Base-by-base conservation (phyloP, 495 filamentous ascomycete genomes). In the Neurospora hispaniola region DNA sequence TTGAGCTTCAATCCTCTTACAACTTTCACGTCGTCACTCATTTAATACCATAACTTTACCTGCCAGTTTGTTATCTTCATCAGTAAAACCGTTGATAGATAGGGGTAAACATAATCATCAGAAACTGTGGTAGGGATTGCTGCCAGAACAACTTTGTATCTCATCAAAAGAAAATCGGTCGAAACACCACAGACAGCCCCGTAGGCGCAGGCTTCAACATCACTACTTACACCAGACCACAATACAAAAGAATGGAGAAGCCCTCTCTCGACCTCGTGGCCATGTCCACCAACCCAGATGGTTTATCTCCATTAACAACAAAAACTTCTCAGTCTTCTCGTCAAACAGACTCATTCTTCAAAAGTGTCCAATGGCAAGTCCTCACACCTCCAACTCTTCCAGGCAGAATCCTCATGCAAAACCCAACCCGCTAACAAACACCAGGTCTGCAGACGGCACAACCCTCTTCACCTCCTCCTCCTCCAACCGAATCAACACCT, bases 371-470 rank as follows among this genome's bases (percentile, higher is more conserved):
- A 73, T 83, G 81, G 80, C 78, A 72, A 10, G 74, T 72, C 23
- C 42, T 48, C 3, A n/a, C 18, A 20, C 40, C 71, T 12, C 40
- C 73, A 27, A 54, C 6, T 9, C 66, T 14, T 35, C 38, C 20
- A 43, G 35, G 23, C 31, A 59, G n/a, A 10, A 10, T 44, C 5
- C 43, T 40, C 10, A 23, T 31, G 2, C 27, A 14, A 12, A 66
- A 66, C 41, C 77, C 71, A 68, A 69, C 5, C 8, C n/a, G 40
- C 40, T 41, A 48, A 10, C 18, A 46, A 46, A 43, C 43, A 6
- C 20, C 74, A 81, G 80, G 90, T 89, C 93, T 8, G 89, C 92
- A 68, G 94, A 97, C 78, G 93, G 95, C 18, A 96, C 93, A 11
- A 89, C 88, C 8, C 81, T 98, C 69, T 78, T 99, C 76, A 92